Percentiles rank a stretch among this genome's conserved stretches.
phyloP scores from a whole-genome alignment of 129 eudicot genomes.

The Flaveria sonorensis region DNA sequence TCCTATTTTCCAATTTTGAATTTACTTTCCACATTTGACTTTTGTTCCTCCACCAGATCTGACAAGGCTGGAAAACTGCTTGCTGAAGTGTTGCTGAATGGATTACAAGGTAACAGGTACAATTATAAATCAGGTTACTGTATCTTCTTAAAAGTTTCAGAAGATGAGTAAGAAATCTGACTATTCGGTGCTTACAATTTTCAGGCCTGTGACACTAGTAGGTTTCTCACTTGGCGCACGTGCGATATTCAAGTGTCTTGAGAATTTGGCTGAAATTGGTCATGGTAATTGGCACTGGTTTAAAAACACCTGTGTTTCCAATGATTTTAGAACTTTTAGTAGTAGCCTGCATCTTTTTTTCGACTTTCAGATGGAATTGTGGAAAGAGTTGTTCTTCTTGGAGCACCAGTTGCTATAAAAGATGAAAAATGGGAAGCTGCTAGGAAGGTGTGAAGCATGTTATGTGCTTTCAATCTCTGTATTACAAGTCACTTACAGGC shows the following conservation, averaged over 20 bases:
- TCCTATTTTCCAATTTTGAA: constrained; percentile 4
- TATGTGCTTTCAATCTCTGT: background rate
- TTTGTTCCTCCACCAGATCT: constrained; percentile 51
- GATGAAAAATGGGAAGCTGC: constrained; percentile 93
- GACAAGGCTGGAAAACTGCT: constrained; percentile 96
- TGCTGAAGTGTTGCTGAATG: constrained; percentile 84
- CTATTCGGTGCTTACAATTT: constrained; percentile 16
- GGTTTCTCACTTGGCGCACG: constrained; percentile 47
- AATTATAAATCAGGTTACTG: background rate
- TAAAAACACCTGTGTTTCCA: background rate
- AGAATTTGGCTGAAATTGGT: constrained; percentile 36
- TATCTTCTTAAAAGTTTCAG: background rate
- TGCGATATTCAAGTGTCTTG: constrained; percentile 38
- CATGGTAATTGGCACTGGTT: constrained; percentile 44
- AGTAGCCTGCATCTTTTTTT: constrained; percentile 9
- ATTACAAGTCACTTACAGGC: background rate
- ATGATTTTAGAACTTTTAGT: background rate
- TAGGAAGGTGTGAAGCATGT: constrained; percentile 51
- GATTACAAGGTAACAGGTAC: constrained; percentile 92
- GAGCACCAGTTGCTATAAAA: constrained; percentile 83
- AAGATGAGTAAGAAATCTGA: background rate
- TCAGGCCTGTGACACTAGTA: constrained; percentile 48
- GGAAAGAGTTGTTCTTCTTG: constrained; percentile 94
- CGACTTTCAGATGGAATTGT: constrained; percentile 63
- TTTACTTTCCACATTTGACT: background rate